A percentile compares a stretch with the other conserved stretches of the same genome.
Conservation (phyloP, 2,329 filamentous ascomycete species). For the Boeremia lycopersici region DNA sequence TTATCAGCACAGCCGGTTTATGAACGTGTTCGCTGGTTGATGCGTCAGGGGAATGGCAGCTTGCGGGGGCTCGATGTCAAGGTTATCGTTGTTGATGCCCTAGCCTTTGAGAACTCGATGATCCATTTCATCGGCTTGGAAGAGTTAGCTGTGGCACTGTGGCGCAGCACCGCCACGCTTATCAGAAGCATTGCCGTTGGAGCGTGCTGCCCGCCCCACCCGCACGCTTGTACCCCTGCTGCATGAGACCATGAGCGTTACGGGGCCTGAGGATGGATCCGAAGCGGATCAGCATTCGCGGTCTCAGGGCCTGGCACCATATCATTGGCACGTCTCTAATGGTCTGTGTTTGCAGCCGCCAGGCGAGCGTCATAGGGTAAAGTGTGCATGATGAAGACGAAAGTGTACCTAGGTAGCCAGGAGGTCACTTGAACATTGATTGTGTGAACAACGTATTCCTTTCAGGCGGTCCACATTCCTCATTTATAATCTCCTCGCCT, state of each 20-base stretch:
- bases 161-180: constrained; percentile 4
- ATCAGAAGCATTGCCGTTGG: constrained; percentile 11
- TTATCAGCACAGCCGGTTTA: background rate
- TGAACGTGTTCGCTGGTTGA: background rate
- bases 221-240: constrained; percentile 12
- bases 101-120: constrained; percentile 12
- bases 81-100: constrained; percentile 8
- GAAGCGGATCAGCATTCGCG: constrained; percentile 16
- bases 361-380: constrained; percentile 33
- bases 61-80: background rate
- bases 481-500: constrained; percentile 19
- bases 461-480: constrained; percentile 8
- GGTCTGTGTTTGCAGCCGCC: constrained; percentile 33
- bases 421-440: constrained; percentile 9
- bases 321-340: constrained; percentile 21
- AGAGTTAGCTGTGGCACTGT: constrained; percentile 15
- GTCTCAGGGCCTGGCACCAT: constrained; percentile 10
- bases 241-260: constrained; percentile 18
- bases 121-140: constrained; percentile 12
- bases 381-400: constrained; percentile 28
- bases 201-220: constrained; percentile 2
- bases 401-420: constrained; percentile 22
- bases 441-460: constrained; percentile 8
- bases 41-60: background rate
- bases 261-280: constrained; percentile 17